phyloP scores from a whole-genome alignment of 441 rosid species.

The Isatis lusitanica region DNA sequence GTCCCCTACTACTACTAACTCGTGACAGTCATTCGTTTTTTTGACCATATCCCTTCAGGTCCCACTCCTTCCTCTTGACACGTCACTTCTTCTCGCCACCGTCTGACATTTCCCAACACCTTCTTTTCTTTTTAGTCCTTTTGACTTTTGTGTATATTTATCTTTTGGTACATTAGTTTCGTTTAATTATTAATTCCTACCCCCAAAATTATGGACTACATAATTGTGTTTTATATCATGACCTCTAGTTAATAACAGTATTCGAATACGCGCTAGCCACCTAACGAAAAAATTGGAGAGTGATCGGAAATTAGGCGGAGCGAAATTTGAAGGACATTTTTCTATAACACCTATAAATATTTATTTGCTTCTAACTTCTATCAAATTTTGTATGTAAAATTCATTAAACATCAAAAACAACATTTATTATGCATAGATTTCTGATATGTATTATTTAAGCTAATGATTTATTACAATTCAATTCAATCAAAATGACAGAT shows the following conservation, averaged over 20 bases:
- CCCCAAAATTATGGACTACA: background rate
- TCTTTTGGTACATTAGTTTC: background rate
- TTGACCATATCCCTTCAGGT: slow-evolving; percentile 19
- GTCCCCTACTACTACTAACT: slow-evolving; percentile 29
- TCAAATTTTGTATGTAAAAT: too few species aligned
- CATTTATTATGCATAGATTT: too few species aligned
- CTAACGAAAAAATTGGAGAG: too few species aligned
- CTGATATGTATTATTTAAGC: too few species aligned
- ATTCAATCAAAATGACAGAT: too few species aligned
- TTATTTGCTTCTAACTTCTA: too few species aligned
- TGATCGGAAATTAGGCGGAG: too few species aligned
- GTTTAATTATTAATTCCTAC: background rate
- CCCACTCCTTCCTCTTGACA: slow-evolving; percentile 28
- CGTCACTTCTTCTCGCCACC: slow-evolving; percentile 32
- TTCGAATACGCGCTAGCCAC: too few species aligned
- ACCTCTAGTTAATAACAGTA: background rate
- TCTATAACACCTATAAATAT: too few species aligned
- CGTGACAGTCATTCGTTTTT: slow-evolving; percentile 30
- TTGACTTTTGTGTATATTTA: background rate
- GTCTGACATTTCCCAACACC: slow-evolving; percentile 20
- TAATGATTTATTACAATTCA: too few species aligned
- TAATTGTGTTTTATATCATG: background rate
- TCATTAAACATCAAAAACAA: too few species aligned
- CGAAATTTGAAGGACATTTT: too few species aligned
- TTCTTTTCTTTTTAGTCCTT: slow-evolving; percentile 1